Evolutionary conservation across 441 rosid species (phyloP), one percentile per base, ranked within the genome.

Genomic region (Mallotus japonicus): DNA sequence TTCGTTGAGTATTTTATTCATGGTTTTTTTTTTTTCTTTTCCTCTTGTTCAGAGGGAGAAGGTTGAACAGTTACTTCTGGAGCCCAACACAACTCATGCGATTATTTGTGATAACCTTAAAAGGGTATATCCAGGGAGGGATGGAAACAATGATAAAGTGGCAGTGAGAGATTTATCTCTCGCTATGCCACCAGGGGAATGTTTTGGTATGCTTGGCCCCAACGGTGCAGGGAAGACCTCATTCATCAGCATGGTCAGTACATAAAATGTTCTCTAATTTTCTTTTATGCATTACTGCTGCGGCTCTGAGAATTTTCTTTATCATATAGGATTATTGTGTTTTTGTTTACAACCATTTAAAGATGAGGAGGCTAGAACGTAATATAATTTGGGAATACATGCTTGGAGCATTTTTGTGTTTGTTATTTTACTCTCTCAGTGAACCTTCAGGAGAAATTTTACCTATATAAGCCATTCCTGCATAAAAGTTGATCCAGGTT

Each of bases 161-260:
- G 97, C 96, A 12, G 97, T 95, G 37, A 87, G 83, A 73, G 97
- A 94, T 13, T 78, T 95, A 73, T 88, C 92, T 74, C 97, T 95
- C 73, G 94, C 87, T 71, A 74, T 92, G 76, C 88, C 92, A 73
- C 80, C 78, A 66, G 97, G 97, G 62, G 97, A 95, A 82, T 95
- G 99, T 80, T 90, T 95, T 42, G 99, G 99, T 40, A 83, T 92
- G 92, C 93, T 95, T 62, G 97, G 97, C 74, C 99, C 99, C 5
- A 95, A 92, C 78, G 99, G 97, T 68, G 97, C 99, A 11, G 97
- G 99, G 54, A 94, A 94, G 80, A 92, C 99, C 61, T 89, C 97
- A 62, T 92, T 94, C 83, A 92, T 94, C 72, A 88, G 79, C 75
- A 94, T 94, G 97, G 97, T 90, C 54, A 79, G 84, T 83, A 57